A percentile compares a stretch with the other conserved stretches of the same genome.
Conservation (phyloP, 2,329 filamentous ascomycete genomes). For the Penicillium janthinellum region DNA sequence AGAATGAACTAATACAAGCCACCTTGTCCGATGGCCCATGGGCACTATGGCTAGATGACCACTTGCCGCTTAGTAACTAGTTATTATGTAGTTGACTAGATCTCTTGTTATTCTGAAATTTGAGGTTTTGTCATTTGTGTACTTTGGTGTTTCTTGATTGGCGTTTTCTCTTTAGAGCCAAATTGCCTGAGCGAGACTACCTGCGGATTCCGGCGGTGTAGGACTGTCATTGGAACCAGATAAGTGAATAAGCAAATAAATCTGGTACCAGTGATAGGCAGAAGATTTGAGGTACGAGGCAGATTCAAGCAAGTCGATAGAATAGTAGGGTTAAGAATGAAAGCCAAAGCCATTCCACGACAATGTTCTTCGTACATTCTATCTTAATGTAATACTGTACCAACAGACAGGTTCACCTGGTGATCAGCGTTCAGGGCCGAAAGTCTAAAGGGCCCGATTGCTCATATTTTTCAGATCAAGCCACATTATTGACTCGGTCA, state of each 20-base stretch:
- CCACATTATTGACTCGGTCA: too few relatives aligned
- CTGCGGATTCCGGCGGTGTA: constrained; percentile 6
- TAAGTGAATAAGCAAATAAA: neutral
- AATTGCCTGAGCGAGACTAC: neutral
- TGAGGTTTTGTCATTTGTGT: too few relatives aligned
- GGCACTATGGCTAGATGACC: neutral
- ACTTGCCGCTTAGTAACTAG: too few relatives aligned
- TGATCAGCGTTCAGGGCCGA: constrained; percentile 11
- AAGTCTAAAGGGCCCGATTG: constrained; percentile 8
- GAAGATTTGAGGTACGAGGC: neutral
- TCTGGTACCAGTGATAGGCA: neutral
- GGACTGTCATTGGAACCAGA: neutral
- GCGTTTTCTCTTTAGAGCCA: neutral
- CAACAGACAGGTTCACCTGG: neutral
- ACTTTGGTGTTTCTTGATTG: neutral
- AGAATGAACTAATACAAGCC: neutral
- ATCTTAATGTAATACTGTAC: neutral
- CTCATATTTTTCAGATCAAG: constrained; percentile 4
- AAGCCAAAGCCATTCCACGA: neutral
- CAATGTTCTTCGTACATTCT: neutral
- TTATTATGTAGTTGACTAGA: too few relatives aligned
- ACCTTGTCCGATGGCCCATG: neutral
- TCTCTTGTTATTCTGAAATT: too few relatives aligned
- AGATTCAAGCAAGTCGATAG: neutral
- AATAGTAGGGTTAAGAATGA: neutral